A percentile compares a stretch with the other conserved stretches of the same genome.
These are phyloP conservation scores for Leishmania gerbilli DNA, from an alignment of 208 protist species.

Conservation along the genomic window DNA sequence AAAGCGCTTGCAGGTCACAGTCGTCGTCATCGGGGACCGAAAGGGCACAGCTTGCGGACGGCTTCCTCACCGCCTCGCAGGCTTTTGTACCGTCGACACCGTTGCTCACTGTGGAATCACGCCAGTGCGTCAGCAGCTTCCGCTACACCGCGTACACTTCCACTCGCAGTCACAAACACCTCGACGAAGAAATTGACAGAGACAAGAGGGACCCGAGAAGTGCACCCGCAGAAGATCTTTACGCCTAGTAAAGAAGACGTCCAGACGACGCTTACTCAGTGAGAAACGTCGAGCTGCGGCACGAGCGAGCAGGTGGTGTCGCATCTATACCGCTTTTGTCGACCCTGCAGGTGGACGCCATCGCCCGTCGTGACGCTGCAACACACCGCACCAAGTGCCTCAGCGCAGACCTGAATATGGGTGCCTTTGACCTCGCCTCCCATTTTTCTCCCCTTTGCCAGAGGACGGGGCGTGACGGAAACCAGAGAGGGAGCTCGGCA, in stretches of 20 bases:
- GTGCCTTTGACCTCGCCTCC: neutral
- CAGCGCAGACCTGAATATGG: neutral
- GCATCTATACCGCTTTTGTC: constrained; percentile 32
- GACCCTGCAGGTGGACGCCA: constrained; percentile 31
- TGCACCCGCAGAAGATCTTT: constrained; percentile 13
- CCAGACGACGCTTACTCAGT: constrained; percentile 28
- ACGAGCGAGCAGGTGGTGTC: constrained; percentile 53
- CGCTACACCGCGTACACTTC: constrained; percentile 36
- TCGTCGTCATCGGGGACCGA: neutral
- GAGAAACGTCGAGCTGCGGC: constrained; percentile 30
- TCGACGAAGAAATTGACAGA: constrained; percentile 45
- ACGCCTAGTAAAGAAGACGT: constrained; percentile 26
- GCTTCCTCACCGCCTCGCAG: neutral
- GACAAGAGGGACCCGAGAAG: constrained; percentile 5
- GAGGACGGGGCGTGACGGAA: neutral
- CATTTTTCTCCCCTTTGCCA: neutral
- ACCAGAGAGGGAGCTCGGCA: neutral
- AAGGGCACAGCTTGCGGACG: neutral
- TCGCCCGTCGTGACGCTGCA: constrained; percentile 7
- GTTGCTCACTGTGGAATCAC: neutral
- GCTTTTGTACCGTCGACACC: neutral
- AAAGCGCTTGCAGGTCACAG: neutral
- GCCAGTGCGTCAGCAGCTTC: neutral
- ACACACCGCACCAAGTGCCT: constrained; percentile 22
- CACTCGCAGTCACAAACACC: constrained; percentile 44